Conservation (phyloP, 345 rosid genomes). For the Eucalyptus melliodora region DNA sequence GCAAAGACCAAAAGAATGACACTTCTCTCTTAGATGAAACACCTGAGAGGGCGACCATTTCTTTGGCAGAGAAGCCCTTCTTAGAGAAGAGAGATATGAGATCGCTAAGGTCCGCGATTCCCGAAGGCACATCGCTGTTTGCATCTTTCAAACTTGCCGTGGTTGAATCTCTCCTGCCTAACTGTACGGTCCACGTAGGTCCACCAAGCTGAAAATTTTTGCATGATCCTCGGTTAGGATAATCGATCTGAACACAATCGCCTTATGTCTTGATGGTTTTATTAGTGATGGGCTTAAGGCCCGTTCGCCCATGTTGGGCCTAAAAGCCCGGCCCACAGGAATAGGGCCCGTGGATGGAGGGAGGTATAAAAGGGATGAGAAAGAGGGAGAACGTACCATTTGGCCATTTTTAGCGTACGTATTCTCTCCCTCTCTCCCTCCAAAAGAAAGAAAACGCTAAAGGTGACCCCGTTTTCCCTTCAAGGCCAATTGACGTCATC, state of each 20-base stretch:
- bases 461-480: too few species aligned
- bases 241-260: neutral
- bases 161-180: constrained; percentile 36
- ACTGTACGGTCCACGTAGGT: constrained; percentile 22
- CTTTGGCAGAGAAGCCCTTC: constrained; percentile 23
- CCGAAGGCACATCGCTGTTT: constrained; percentile 13
- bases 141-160: constrained; percentile 22
- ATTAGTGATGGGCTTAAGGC: too few species aligned
- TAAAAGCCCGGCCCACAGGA: too few species aligned
- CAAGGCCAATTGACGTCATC: too few species aligned
- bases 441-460: too few species aligned
- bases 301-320: too few species aligned
- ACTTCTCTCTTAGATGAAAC: neutral
- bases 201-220: constrained; percentile 24
- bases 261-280: neutral
- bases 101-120: constrained; percentile 15
- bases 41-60: constrained; percentile 38
- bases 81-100: constrained; percentile 20
- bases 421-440: too few species aligned
- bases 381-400: too few species aligned
- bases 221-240: neutral
- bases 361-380: too few species aligned
- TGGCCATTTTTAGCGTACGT: too few species aligned
- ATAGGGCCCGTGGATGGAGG: too few species aligned
- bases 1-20: neutral